A percentile compares a stretch with the other conserved stretches of the same genome.
These are phyloP conservation scores for Oemleria cerasiformis DNA, from an alignment of 306 rosid genomes.

Conservation along the genomic window DNA sequence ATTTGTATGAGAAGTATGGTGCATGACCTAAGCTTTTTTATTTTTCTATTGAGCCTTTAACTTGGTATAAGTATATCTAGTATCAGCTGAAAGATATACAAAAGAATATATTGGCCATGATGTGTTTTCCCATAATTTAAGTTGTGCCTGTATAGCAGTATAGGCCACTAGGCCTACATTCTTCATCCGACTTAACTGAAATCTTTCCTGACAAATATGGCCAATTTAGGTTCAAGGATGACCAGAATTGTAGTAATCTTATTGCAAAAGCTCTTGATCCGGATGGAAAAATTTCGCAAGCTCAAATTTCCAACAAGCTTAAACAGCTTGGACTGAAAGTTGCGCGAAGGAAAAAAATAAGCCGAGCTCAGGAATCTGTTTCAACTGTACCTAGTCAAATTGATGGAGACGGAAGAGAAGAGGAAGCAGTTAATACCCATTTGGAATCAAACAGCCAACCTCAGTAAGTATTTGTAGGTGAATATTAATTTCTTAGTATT, in stretches of 20 bases:
- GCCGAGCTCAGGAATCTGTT: slow-evolving; percentile 24
- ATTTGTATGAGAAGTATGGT: slow-evolving; percentile 74
- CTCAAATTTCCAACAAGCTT: slow-evolving; percentile 68
- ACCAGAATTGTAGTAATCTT: slow-evolving; percentile 51
- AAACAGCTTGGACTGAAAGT: slow-evolving; percentile 60
- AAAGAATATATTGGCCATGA: not conserved
- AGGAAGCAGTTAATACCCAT: slow-evolving; percentile 21
- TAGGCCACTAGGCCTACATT: not conserved
- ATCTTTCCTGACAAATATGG: slow-evolving; percentile 18
- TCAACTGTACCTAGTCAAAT: slow-evolving; percentile 35
- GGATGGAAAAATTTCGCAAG: slow-evolving; percentile 60
- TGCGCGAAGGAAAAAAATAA: slow-evolving; percentile 47
- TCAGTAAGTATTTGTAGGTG: slow-evolving; percentile 43
- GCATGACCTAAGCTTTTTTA: slow-evolving; percentile 9
- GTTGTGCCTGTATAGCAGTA: slow-evolving; percentile 4
- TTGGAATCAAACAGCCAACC: slow-evolving; percentile 38
- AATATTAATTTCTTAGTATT: not conserved
- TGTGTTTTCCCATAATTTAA: not conserved
- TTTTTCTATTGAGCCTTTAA: not conserved
- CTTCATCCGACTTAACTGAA: slow-evolving; percentile 9
- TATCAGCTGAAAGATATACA: not conserved
- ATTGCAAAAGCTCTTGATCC: slow-evolving; percentile 73
- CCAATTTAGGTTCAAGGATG: slow-evolving; percentile 62
- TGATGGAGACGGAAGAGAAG: slow-evolving; percentile 31
- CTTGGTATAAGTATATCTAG: not conserved